Conservation (phyloP, 192 early-diverging fungal species). For the Umbelopsis sp. region DNA sequence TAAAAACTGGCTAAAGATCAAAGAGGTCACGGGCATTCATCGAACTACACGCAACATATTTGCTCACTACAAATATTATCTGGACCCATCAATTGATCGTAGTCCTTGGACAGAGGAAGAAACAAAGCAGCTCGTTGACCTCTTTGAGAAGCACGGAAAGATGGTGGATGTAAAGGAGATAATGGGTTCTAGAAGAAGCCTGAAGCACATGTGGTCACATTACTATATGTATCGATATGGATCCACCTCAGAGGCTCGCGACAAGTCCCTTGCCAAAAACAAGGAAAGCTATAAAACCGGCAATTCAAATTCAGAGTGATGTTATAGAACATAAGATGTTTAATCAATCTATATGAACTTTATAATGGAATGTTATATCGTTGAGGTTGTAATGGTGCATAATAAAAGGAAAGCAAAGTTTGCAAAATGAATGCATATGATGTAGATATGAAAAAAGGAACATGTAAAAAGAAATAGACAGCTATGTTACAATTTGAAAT, state of each 20-base stretch:
- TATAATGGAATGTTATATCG: neutral
- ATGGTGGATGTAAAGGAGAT: constrained; percentile 12
- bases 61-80: constrained; percentile 24
- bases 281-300: neutral
- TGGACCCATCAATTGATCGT: constrained; percentile 24
- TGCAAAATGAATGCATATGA: neutral
- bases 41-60: constrained; percentile 29
- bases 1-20: constrained; percentile 21
- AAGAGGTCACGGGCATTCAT: constrained; percentile 1
- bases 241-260: neutral
- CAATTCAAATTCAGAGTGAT: neutral
- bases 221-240: neutral
- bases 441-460: neutral
- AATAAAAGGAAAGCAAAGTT: neutral
- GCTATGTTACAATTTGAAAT: constrained; percentile 17
- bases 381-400: neutral
- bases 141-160: neutral
- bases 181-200: neutral
- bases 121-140: neutral
- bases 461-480: constrained; percentile 14
- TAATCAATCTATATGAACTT: neutral
- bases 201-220: constrained; percentile 35
- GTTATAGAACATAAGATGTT: neutral
- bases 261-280: neutral
- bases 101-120: constrained; percentile 26